Percentiles rank a stretch among this genome's conserved stretches.
Conservation (phyloP, 179 eudicot species). For the Patellifolia procumbens region DNA sequence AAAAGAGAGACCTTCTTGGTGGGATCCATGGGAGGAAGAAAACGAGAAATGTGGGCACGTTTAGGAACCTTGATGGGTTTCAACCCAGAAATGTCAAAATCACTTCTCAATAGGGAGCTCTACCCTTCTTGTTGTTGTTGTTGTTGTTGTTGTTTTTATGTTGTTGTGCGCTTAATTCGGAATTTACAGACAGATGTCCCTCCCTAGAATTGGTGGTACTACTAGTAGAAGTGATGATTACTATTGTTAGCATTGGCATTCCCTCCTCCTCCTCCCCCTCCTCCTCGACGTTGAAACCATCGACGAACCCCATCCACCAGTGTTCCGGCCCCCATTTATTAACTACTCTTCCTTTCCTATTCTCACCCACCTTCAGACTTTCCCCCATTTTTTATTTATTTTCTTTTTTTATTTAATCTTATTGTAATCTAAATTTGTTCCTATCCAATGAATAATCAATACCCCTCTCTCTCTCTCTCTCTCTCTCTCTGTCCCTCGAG, state of each 20-base stretch:
- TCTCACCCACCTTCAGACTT: conserved; percentile 11
- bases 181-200: conserved; percentile 29
- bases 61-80: conserved; percentile 53
- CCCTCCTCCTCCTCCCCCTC: neutral
- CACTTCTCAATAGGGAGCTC: conserved; percentile 35
- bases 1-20: conserved; percentile 54
- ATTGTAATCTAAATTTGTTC: neutral
- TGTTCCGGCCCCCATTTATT: conserved; percentile 63
- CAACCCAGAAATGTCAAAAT: conserved; percentile 62
- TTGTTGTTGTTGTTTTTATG: too few relatives aligned
- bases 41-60: conserved; percentile 28
- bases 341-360: neutral
- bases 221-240: neutral
- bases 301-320: conserved; percentile 83
- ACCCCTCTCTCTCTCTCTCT: conserved; percentile 11
- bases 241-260: neutral
- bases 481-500: too few relatives aligned
- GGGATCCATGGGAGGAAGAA: conserved; percentile 53
- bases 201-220: conserved; percentile 1
- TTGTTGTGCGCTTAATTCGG: conserved; percentile 19
- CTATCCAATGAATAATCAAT: too few relatives aligned
- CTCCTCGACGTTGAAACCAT: conserved; percentile 58
- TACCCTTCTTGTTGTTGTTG: conserved; percentile 12
- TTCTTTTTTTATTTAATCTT: neutral
- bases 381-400: neutral